Conservation (phyloP, 495 filamentous ascomycete species). For the Annulohypoxylon stygium region DNA sequence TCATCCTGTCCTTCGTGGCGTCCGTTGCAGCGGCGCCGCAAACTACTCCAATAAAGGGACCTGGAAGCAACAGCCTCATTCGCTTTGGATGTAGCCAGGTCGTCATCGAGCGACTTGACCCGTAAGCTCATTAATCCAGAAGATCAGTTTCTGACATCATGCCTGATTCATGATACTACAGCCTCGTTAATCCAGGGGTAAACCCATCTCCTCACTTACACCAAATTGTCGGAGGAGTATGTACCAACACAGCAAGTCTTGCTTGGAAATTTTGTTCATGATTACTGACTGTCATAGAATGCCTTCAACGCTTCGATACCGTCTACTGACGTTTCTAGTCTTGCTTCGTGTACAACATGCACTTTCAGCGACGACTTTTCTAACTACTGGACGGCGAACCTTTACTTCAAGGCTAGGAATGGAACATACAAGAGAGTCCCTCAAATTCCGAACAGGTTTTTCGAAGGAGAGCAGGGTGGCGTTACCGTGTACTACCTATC, state of each 20-base stretch:
- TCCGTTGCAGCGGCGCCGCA: slow-evolving; percentile 35
- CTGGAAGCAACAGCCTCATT: slow-evolving; percentile 42
- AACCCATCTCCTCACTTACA: slow-evolving; percentile 48
- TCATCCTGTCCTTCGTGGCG: slow-evolving; percentile 24
- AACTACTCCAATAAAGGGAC: slow-evolving; percentile 41
- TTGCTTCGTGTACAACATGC: slow-evolving; percentile 54
- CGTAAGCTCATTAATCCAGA: slow-evolving; percentile 18
- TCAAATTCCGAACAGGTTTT: slow-evolving; percentile 56
- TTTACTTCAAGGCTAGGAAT: slow-evolving; percentile 59
- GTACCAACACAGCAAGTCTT: neutral
- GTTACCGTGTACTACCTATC: slow-evolving; percentile 62
- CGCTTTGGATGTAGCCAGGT: slow-evolving; percentile 48
- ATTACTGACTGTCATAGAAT: slow-evolving; percentile 34
- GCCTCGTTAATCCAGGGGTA: slow-evolving; percentile 45
- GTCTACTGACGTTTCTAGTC: slow-evolving; percentile 49
- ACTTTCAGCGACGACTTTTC: slow-evolving; percentile 56
- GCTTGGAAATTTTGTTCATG: neutral
- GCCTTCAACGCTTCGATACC: slow-evolving; percentile 57
- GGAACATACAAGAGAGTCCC: slow-evolving; percentile 60
- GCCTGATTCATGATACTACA: slow-evolving; percentile 22
- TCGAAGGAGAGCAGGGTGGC: slow-evolving; percentile 54
- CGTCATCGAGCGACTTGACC: slow-evolving; percentile 48
- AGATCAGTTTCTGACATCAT: neutral
- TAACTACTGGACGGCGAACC: slow-evolving; percentile 62
- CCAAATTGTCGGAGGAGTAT: slow-evolving; percentile 45